Evolutionary conservation across 2,329 filamentous ascomycete genomes (phyloP).

Genomic region (Aspergillus viridinutans): DNA sequence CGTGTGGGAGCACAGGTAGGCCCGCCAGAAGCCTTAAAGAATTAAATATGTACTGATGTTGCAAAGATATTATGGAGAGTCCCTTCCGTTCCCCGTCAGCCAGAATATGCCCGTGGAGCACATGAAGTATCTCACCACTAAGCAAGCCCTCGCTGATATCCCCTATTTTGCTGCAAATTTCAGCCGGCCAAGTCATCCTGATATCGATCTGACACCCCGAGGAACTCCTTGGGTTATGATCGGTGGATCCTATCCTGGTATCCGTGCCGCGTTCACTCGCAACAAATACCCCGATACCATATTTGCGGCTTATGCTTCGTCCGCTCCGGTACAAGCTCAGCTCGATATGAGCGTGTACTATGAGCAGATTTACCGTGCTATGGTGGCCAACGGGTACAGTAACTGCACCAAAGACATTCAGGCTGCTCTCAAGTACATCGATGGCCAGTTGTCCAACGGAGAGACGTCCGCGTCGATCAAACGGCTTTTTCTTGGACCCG

Average conservation of each 20-base stretch:
- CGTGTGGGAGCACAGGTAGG: constrained; percentile 43
- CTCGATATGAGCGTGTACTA: constrained; percentile 51
- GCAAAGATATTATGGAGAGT: constrained; percentile 42
- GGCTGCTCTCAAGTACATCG: constrained; percentile 48
- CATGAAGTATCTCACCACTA: constrained; percentile 40
- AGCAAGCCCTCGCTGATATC: constrained; percentile 44
- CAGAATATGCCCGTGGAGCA: constrained; percentile 35
- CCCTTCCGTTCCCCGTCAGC: constrained; percentile 35
- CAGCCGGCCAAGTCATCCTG: constrained; percentile 24
- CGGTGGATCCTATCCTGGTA: constrained; percentile 45
- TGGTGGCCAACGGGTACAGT: constrained; percentile 46
- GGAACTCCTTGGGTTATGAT: constrained; percentile 45
- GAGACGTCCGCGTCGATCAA: constrained; percentile 42
- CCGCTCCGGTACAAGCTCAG: constrained; percentile 44
- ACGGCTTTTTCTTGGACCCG: constrained; percentile 45
- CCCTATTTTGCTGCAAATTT: constrained; percentile 44
- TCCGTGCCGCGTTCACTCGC: constrained; percentile 42
- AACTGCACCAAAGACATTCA: constrained; percentile 51
- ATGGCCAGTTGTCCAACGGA: constrained; percentile 39
- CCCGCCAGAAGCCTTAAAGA: not conserved
- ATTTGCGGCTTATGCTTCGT: constrained; percentile 39
- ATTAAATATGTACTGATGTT: constrained; percentile 2
- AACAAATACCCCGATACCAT: constrained; percentile 41
- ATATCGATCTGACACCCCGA: constrained; percentile 36
- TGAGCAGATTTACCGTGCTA: constrained; percentile 46